Conservation (phyloP, 441 rosid genomes). For the Cnidoscolus chayamansa region DNA sequence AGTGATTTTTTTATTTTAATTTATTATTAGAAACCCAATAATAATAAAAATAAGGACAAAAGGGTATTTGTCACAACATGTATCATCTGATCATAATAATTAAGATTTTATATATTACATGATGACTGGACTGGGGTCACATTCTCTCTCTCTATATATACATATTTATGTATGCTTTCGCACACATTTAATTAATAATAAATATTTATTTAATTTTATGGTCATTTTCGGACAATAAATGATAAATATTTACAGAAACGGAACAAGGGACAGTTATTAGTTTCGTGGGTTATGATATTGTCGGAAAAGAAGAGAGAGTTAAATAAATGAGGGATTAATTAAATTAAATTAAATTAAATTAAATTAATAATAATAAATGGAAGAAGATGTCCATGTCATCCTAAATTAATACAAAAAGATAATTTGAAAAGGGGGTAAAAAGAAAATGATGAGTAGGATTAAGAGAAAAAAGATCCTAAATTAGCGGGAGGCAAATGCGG, state of each 20-base stretch:
- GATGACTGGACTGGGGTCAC: conserved; percentile 45
- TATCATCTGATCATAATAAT: conserved; percentile 38
- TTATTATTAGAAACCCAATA: conserved; percentile 28
- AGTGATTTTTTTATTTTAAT: not conserved
- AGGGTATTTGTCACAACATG: conserved; percentile 36
- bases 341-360: no score
- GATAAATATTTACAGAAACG: not conserved
- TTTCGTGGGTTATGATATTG: conserved; percentile 17
- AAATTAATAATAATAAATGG: no score
- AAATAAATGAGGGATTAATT: not conserved
- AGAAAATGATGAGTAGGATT: not conserved
- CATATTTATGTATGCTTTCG: no score
- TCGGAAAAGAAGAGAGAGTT: not conserved
- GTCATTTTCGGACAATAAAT: conserved; percentile 27
- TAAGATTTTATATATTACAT: conserved; percentile 28
- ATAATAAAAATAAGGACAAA: conserved; percentile 44
- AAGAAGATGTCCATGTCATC: no score
- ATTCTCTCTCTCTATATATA: not conserved
- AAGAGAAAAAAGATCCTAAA: conserved; percentile 27
- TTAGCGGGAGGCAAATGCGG: conserved; percentile 44
- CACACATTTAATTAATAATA: no score
- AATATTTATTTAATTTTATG: not conserved
- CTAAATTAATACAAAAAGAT: no score
- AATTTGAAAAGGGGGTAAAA: not conserved
- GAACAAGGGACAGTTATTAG: conserved; percentile 19